Percentiles rank a stretch among this genome's conserved stretches.
These are phyloP conservation scores for Suhomyces pyralidae DNA, from an alignment of 805 yeast genomes.

Conservation along the genomic window DNA sequence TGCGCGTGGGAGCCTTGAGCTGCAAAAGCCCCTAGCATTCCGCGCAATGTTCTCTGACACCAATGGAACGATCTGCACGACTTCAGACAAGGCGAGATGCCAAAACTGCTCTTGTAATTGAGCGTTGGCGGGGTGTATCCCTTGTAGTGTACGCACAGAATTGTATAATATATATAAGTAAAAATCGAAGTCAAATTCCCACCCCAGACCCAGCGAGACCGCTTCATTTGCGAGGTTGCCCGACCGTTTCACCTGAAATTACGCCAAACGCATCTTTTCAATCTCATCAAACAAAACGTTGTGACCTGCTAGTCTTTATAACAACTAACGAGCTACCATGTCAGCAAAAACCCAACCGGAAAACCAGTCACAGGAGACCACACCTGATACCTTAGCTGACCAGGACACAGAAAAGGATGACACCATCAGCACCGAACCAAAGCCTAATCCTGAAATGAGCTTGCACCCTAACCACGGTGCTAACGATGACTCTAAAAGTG, in stretches of 20 bases:
- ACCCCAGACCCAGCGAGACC: neutral
- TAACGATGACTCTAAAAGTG: conserved; percentile 2
- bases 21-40: neutral
- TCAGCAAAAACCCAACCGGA: neutral
- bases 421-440: conserved; percentile 5
- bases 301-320: neutral
- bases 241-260: neutral
- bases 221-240: neutral
- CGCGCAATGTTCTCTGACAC: neutral
- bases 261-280: neutral
- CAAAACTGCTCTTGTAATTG: neutral
- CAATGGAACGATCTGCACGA: neutral
- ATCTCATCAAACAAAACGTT: neutral
- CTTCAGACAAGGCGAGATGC: neutral
- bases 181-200: neutral
- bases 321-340: neutral
- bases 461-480: neutral
- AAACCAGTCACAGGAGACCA: neutral
- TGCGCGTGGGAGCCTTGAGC: neutral
- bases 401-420: neutral
- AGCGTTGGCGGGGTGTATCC: neutral
- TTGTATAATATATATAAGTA: neutral
- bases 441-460: conserved; percentile 2
- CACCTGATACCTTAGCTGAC: neutral
- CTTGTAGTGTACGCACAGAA: neutral